A percentile compares a stretch with the other conserved stretches of the same genome.
These are phyloP conservation scores for Xylariaceae sp. DNA, from an alignment of 2,329 filamentous ascomycete genomes.

Conservation along the genomic window DNA sequence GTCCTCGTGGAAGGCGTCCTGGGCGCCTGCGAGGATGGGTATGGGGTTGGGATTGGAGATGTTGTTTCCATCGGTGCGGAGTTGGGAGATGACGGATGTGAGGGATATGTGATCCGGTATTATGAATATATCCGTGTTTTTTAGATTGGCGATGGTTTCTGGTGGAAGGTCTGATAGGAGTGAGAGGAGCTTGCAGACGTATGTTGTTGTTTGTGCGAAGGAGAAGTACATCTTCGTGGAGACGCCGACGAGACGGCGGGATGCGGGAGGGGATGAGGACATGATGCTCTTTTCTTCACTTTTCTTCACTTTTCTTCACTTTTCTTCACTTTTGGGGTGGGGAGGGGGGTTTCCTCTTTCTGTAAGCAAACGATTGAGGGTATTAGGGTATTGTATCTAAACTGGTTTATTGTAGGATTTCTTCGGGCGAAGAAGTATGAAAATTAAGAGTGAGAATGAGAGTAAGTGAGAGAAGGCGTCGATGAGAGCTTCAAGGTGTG, in stretches of 20 bases:
- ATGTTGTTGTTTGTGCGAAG: conserved; percentile 53
- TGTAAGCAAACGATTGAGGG: background rate
- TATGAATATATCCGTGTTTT: conserved; percentile 52
- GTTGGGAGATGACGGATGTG: conserved; percentile 42
- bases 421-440: background rate
- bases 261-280: conserved; percentile 2
- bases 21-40: conserved; percentile 61
- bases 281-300: conserved; percentile 2
- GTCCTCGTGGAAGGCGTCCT: conserved; percentile 67
- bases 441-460: background rate
- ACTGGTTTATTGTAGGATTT: too few relatives aligned
- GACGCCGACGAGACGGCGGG: conserved; percentile 62
- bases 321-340: background rate
- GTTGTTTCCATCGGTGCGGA: conserved; percentile 41
- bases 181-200: conserved; percentile 45
- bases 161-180: conserved; percentile 40
- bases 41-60: conserved; percentile 42
- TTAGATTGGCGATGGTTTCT: conserved; percentile 17
- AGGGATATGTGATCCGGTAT: conserved; percentile 73
- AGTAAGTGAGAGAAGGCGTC: background rate
- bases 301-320: background rate
- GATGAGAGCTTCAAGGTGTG: background rate
- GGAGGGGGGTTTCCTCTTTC: background rate
- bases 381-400: too few relatives aligned
- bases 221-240: conserved; percentile 80